Evolutionary conservation across 331 rosid genomes (phyloP).

Genomic region (Malus hybrid): DNA sequence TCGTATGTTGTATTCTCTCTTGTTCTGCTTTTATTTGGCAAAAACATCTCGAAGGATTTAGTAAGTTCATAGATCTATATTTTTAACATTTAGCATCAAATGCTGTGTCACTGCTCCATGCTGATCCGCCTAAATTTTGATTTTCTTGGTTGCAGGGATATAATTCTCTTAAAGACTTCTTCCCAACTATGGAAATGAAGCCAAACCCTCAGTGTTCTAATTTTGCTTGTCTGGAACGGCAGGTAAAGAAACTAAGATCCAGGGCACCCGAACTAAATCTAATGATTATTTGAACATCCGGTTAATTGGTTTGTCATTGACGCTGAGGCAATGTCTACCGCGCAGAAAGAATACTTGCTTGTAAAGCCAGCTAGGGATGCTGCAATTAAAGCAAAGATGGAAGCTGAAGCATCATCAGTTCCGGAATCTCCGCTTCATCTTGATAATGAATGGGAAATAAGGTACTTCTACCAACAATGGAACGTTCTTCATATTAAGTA

Average conservation of each 20-base stretch:
- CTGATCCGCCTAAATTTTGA: slow-evolving; percentile 1
- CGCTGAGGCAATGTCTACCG: slow-evolving; percentile 1
- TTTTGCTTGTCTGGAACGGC: slow-evolving; percentile 69
- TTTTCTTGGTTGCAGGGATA: slow-evolving; percentile 63
- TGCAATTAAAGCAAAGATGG: slow-evolving; percentile 73
- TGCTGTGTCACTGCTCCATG: neutral
- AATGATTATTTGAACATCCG: neutral
- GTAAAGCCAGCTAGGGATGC: slow-evolving; percentile 87
- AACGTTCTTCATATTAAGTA: neutral
- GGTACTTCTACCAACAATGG: slow-evolving; percentile 34
- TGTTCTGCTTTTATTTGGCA: neutral
- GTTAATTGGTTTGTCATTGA: slow-evolving; percentile 3
- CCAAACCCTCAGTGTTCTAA: slow-evolving; percentile 98
- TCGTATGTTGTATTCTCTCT: neutral
- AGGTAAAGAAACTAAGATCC: slow-evolving; percentile 36
- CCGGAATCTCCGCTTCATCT: slow-evolving; percentile 64
- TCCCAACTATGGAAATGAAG: slow-evolving; percentile 98
- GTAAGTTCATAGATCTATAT: neutral
- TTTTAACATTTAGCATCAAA: neutral
- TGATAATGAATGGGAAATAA: slow-evolving; percentile 95
- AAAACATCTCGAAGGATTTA: neutral
- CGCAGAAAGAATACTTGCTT: slow-evolving; percentile 66
- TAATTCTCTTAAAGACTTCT: slow-evolving; percentile 89
- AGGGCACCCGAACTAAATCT: slow-evolving; percentile 5
- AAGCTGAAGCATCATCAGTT: slow-evolving; percentile 47